Conservation (phyloP, 768 basidiomycete genomes). For the Collybia mongolica region DNA sequence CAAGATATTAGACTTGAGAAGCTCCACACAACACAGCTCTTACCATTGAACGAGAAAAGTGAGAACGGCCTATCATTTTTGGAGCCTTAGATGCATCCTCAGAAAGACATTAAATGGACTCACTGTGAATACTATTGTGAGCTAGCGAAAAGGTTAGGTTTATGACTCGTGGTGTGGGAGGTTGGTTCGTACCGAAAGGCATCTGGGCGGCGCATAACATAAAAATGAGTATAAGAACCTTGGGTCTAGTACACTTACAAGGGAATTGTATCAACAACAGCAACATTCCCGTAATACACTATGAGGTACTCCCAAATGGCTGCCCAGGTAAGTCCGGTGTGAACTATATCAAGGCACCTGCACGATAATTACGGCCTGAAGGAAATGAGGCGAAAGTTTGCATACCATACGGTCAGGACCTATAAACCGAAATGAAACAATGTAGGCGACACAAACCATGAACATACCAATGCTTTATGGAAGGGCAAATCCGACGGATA, state of each 20-base stretch:
- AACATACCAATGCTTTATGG: conserved; percentile 27
- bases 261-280: conserved; percentile 18
- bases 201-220: neutral
- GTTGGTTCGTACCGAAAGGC: conserved; percentile 5
- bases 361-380: neutral
- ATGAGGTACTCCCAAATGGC: conserved; percentile 26
- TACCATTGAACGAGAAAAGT: conserved; percentile 27
- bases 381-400: neutral
- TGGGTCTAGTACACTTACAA: conserved; percentile 19
- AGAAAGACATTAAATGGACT: neutral
- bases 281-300: conserved; percentile 12
- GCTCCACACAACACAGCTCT: neutral
- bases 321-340: conserved; percentile 21
- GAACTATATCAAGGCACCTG: conserved; percentile 24
- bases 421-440: conserved; percentile 2
- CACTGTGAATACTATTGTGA: conserved; percentile 18
- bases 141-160: neutral
- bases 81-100: neutral
- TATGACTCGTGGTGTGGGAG: neutral
- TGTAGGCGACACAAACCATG: neutral
- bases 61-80: conserved; percentile 18
- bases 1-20: neutral
- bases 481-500: conserved; percentile 24
- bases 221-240: too few relatives aligned
- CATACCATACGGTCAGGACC: conserved; percentile 32